phyloP scores from a whole-genome alignment of 495 filamentous ascomycete genomes.

The Aspergillus kassunensis region DNA sequence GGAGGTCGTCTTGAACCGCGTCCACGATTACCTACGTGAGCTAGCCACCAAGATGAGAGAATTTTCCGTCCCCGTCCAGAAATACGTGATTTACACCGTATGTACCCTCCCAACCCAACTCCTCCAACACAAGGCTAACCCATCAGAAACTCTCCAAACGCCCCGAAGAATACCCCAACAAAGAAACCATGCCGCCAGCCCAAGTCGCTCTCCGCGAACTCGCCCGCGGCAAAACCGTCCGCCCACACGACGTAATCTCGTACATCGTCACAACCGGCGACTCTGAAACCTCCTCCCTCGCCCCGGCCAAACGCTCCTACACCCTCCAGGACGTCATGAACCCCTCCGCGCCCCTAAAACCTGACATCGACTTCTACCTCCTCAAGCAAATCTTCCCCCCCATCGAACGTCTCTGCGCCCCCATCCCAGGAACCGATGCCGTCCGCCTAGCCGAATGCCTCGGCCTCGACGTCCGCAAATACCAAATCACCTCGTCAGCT shows the following conservation, averaged over 20 bases:
- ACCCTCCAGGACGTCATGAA: slow-evolving; percentile 82
- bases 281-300: slow-evolving; percentile 58
- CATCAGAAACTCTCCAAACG: slow-evolving; percentile 81
- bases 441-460: slow-evolving; percentile 86
- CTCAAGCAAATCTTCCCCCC: slow-evolving; percentile 98
- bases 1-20: slow-evolving; percentile 79
- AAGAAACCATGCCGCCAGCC: slow-evolving; percentile 92
- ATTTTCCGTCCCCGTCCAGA: slow-evolving; percentile 63
- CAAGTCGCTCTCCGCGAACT: slow-evolving; percentile 90
- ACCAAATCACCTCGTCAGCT: slow-evolving; percentile 63
- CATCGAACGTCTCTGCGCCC: slow-evolving; percentile 95
- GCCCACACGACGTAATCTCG: slow-evolving; percentile 90
- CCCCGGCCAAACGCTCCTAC: slow-evolving; percentile 81
- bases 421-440: slow-evolving; percentile 87
- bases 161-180: slow-evolving; percentile 89
- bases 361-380: slow-evolving; percentile 93
- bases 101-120: slow-evolving; percentile 9
- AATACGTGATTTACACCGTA: slow-evolving; percentile 94
- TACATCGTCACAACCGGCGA: slow-evolving; percentile 87
- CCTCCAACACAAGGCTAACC: slow-evolving; percentile 11
- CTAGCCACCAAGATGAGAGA: slow-evolving; percentile 80
- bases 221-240: slow-evolving; percentile 78
- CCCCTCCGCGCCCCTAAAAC: slow-evolving; percentile 65
- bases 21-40: slow-evolving; percentile 88
- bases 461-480: slow-evolving; percentile 85